These are phyloP conservation scores for Hymenoscyphus fraxineus DNA, from an alignment of 2,329 filamentous ascomycete species.

Conservation along the genomic window DNA sequence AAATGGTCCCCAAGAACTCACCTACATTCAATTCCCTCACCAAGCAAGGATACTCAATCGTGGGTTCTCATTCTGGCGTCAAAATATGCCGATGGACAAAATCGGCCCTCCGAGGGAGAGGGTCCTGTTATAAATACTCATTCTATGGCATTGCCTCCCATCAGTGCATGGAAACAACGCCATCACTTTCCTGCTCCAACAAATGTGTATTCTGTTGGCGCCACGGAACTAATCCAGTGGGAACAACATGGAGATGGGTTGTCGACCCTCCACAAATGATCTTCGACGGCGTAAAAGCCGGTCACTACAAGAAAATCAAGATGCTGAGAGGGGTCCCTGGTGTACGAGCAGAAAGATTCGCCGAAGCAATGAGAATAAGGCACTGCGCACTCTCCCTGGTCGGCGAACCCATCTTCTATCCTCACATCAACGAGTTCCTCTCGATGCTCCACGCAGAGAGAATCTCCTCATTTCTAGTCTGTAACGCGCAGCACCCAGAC, in stretches of 20 bases:
- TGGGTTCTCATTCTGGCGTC: slow-evolving; percentile 91
- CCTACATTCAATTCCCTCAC: slow-evolving; percentile 86
- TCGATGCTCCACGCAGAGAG: slow-evolving; percentile 76
- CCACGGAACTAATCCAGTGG: slow-evolving; percentile 94
- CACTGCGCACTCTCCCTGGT: slow-evolving; percentile 92
- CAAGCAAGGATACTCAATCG: slow-evolving; percentile 94
- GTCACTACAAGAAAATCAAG: slow-evolving; percentile 96
- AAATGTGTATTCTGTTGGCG: slow-evolving; percentile 99
- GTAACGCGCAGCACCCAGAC: slow-evolving; percentile 94
- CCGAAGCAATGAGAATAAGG: slow-evolving; percentile 86
- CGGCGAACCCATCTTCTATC: slow-evolving; percentile 98
- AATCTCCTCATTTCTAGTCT: slow-evolving; percentile 93
- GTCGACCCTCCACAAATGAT: slow-evolving; percentile 88
- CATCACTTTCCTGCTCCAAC: slow-evolving; percentile 92
- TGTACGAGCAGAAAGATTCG: slow-evolving; percentile 84
- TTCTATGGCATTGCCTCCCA: slow-evolving; percentile 97
- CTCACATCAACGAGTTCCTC: slow-evolving; percentile 91
- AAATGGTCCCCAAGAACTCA: slow-evolving; percentile 91
- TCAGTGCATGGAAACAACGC: slow-evolving; percentile 97
- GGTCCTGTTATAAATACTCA: slow-evolving; percentile 95
- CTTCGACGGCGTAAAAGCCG: slow-evolving; percentile 83
- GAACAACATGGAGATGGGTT: slow-evolving; percentile 94
- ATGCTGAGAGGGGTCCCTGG: slow-evolving; percentile 93
- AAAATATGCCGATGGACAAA: slow-evolving; percentile 99
- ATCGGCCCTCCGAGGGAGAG: slow-evolving; percentile 85